Evolutionary conservation across 164 flowering plant genomes (phyloP).

Genomic region (Aristolochia fimbriata): DNA sequence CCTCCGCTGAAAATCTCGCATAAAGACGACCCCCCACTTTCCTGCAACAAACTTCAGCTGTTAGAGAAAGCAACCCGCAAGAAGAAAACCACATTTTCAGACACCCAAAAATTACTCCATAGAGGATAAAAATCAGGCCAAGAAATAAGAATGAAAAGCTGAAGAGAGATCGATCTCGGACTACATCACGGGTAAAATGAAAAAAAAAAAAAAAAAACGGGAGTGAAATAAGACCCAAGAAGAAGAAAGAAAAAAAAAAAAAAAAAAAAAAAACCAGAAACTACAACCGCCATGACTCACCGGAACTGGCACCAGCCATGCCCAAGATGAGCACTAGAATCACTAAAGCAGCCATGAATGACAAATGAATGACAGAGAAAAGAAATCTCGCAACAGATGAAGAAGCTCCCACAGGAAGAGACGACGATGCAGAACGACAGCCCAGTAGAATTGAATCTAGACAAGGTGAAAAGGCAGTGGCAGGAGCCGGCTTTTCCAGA

Average conservation of each 20-base stretch:
- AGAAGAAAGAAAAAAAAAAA: not conserved
- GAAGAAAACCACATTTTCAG: not conserved
- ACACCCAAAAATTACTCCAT: too few species aligned
- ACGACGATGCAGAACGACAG: not conserved
- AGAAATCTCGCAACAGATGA: not conserved
- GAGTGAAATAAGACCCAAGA: not conserved
- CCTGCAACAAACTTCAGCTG: not conserved
- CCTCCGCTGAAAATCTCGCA: too few species aligned
- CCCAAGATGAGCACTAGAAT: slow-evolving; percentile 4
- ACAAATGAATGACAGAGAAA: not conserved
- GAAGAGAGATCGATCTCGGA: not conserved
- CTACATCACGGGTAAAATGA: too few species aligned
- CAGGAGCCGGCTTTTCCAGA: not conserved
- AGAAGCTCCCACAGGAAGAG: too few species aligned
- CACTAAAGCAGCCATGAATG: slow-evolving; percentile 2
- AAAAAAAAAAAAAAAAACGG: too few species aligned
- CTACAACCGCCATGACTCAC: not conserved
- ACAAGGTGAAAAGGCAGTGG: not conserved
- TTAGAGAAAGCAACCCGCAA: not conserved
- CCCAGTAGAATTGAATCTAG: not conserved
- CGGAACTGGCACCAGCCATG: slow-evolving; percentile 4
- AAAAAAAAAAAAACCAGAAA: not conserved
- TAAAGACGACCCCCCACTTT: too few species aligned
- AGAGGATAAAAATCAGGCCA: too few species aligned
- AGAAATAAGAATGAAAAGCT: not conserved